A percentile compares a stretch with the other conserved stretches of the same genome.
These are phyloP conservation scores for Podospora conica DNA, from an alignment of 495 filamentous ascomycete genomes.

Conservation along the genomic window DNA sequence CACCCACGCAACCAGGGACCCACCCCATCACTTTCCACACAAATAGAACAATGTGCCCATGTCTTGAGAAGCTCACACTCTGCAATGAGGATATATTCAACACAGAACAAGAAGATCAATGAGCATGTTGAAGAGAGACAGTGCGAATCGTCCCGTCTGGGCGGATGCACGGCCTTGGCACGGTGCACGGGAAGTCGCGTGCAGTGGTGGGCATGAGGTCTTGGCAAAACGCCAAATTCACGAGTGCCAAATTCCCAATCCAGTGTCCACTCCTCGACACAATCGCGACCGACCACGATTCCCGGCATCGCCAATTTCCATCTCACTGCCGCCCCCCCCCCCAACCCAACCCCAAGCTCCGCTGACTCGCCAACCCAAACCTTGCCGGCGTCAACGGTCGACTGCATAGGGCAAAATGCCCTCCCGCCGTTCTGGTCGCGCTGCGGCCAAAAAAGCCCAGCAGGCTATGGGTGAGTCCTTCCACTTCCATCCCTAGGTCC, in stretches of 20 bases:
- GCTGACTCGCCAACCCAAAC: background rate
- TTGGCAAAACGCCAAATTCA: background rate
- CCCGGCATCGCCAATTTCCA: background rate
- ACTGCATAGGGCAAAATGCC: conserved; percentile 15
- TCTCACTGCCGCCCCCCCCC: background rate
- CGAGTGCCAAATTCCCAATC: background rate
- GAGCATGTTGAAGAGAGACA: background rate
- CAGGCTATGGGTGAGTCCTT: conserved; percentile 25
- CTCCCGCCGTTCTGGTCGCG: conserved; percentile 28
- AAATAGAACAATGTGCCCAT: background rate
- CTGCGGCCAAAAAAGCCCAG: conserved; percentile 30
- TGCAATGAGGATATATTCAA: too few species aligned
- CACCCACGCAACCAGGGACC: background rate
- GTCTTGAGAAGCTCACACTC: too few species aligned
- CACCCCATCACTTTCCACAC: background rate
- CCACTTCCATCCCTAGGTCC: background rate
- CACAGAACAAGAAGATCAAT: too few species aligned
- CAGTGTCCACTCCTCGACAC: background rate
- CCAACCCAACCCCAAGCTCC: too few species aligned
- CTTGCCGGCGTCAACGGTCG: background rate
- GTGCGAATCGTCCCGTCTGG: background rate
- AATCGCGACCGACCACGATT: background rate
- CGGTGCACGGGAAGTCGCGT: background rate
- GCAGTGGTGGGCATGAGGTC: background rate
- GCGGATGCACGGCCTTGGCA: background rate